Evolutionary conservation across 1,139 yeast genomes (phyloP), one percentile per base, ranked within the genome.

Genomic region (Debaryomyces udenii): DNA sequence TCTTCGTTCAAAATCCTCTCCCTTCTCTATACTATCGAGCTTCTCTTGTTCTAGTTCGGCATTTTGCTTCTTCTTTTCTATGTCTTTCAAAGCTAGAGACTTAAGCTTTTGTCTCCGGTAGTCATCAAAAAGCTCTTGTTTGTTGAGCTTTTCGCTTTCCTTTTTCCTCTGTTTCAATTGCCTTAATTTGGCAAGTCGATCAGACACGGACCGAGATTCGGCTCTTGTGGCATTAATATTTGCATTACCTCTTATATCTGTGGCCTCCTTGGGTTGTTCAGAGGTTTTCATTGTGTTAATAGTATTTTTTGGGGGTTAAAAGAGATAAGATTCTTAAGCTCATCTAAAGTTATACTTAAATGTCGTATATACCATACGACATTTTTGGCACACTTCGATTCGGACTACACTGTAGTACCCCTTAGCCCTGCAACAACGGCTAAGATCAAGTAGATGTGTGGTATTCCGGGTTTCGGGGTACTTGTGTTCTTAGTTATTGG

Each of bases 1-100:
- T 35, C 64, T 52, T 13, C 80, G 58, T 17, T 71, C 74, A 44
- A 58, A 63, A 37, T 69, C 71, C 18, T 64, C 68, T 0, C 73
- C 76, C 3, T 51, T 59, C 11, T 65, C 68, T 7, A 60, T 42
- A 44, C 61, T 59, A 3, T 65, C 67, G 6, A 74, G 62, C 46
- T 74, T 32, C 13, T 33, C 35, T n/a, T 33, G 34, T 37, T 39
- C 31, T 15, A 28, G 28, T 14, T 34, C 40, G 9, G 38, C 33
- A 29, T 23, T 27, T 11, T n/a, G 24, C 78, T n/a, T 63, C 53
- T 35, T 27, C 16, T 31, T 35, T 16, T 44, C 44, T 9, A 39
- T 23, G 27, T 42, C 26, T 37, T 33, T 39, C 27, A 31, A 27
- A 27, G 44, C 37, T 9, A 44, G 15, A 7, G 53, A 38, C 34